Percentiles rank a stretch among this genome's conserved stretches.
Conservation (phyloP, 78 protist genomes). For the Dictyostelium brefeldianum region DNA sequence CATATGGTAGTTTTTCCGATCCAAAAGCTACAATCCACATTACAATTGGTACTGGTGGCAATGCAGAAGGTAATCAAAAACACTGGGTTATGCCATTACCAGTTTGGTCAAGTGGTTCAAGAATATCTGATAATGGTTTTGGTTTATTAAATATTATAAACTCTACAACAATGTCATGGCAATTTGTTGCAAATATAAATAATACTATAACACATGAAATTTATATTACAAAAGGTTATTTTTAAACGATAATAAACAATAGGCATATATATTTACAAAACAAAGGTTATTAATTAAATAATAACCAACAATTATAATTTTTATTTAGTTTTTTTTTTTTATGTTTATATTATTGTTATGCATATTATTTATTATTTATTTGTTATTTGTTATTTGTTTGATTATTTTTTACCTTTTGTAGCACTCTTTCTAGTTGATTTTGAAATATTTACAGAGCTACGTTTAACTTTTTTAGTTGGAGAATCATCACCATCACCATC, state of each 20-base stretch:
- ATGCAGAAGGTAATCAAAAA: slow-evolving; percentile 19
- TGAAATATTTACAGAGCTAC: not conserved
- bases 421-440: not conserved
- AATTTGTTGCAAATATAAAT: slow-evolving; percentile 27
- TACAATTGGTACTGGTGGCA: slow-evolving; percentile 60
- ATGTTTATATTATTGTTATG: not conserved
- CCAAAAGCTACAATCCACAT: slow-evolving; percentile 50
- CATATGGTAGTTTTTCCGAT: not conserved
- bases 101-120: slow-evolving; percentile 8
- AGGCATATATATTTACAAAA: too few species aligned
- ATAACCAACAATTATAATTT: not conserved
- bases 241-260: not conserved
- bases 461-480: too few species aligned
- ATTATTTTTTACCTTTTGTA: not conserved
- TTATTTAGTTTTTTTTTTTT: not conserved
- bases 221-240: slow-evolving; percentile 37
- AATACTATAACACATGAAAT: not conserved
- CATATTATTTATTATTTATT: not conserved
- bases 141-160: slow-evolving; percentile 24
- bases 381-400: not conserved
- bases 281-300: too few species aligned
- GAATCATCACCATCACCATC: not conserved
- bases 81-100: slow-evolving; percentile 3
- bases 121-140: slow-evolving; percentile 35
- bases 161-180: slow-evolving; percentile 21